Base-by-base conservation (phyloP, 148 eudicot species). In the Amaranthus cruentus region DNA sequence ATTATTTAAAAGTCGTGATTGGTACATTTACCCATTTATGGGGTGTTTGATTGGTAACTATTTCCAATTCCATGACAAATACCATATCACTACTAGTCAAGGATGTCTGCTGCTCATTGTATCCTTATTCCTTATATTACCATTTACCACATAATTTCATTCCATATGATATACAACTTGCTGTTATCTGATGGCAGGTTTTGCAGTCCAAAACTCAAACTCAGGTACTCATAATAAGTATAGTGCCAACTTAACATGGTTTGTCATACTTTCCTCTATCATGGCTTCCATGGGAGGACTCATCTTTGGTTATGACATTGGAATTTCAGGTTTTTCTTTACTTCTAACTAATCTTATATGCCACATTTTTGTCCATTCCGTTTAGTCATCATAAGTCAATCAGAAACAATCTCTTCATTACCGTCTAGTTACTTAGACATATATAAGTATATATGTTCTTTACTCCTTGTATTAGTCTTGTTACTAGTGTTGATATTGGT, bases 241-340 rank as follows among this genome's bases (percentile, higher is more conserved):
- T 47, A 79, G 75, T 79, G 78, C 75, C 6, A 79, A 79, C 50
- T 75, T 79, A 18, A 79, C 82, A 63, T 75, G 82, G 68, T 79
- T 70, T 66, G 78, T 79, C 5, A 47, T 79, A 42, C 6, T 79
- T 1, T 79, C 82, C 51, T 75, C 75, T 47, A 75, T 79, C 68
- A 79, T 79, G 82, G 82, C 79, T 66, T 68, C 82, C 15, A 75
- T 79, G 82, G 82, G 82, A 9, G 82, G 71, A 10, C 53, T 74
- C 9, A 50, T 79, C 6, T 79, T 79, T 57, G 82, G 82, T 13
- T 79, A 74, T 70, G 82, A 79, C n/a, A 75, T 79, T 68, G 82
- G 82, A 54, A 55, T 79, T 48, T 75, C 82, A 74, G 82, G 78
- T 79, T 70, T 72, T 2, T 21, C 51, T 46, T 44, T 47, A 4